A percentile compares a stretch with the other conserved stretches of the same genome.
Evolutionary conservation across 192 early-diverging fungal genomes (phyloP).

Genomic region (Rhizoclosmatium globosum): DNA sequence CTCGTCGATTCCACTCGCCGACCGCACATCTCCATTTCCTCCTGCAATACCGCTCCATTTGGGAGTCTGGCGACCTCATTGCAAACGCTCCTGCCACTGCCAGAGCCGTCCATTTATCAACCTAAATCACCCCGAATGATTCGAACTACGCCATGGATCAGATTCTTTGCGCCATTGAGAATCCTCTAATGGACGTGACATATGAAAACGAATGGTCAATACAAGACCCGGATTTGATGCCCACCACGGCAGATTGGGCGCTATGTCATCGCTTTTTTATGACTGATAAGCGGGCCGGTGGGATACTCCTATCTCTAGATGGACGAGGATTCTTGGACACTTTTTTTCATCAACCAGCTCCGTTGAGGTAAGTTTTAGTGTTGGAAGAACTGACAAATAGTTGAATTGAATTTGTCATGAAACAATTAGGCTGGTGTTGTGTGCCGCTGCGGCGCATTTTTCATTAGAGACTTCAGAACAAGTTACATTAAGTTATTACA

Average conservation of each 20-base stretch:
- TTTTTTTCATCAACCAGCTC: not conserved
- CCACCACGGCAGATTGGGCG: not conserved
- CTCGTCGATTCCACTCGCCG: not conserved
- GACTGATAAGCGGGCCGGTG: not conserved
- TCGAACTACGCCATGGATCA: not conserved
- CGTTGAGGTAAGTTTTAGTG: not conserved
- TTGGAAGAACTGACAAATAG: not conserved
- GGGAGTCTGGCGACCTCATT: not conserved
- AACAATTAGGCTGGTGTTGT: not conserved
- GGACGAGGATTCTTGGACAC: not conserved
- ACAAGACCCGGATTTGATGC: not conserved
- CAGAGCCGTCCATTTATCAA: too few relatives aligned
- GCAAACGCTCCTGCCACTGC: too few relatives aligned
- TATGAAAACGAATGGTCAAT: not conserved
- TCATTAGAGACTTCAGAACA: not conserved
- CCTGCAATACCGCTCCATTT: not conserved
- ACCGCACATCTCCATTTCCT: not conserved
- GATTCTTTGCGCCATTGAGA: not conserved
- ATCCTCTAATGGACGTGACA: not conserved
- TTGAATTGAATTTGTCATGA: not conserved
- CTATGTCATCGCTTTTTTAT: not conserved
- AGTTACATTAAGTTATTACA: slow-evolving; percentile 1
- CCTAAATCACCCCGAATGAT: not conserved
- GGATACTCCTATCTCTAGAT: not conserved
- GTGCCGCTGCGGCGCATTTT: slow-evolving; percentile 1